Conservation (phyloP, 257 asterid species). For the Salvia rosmarinus region DNA sequence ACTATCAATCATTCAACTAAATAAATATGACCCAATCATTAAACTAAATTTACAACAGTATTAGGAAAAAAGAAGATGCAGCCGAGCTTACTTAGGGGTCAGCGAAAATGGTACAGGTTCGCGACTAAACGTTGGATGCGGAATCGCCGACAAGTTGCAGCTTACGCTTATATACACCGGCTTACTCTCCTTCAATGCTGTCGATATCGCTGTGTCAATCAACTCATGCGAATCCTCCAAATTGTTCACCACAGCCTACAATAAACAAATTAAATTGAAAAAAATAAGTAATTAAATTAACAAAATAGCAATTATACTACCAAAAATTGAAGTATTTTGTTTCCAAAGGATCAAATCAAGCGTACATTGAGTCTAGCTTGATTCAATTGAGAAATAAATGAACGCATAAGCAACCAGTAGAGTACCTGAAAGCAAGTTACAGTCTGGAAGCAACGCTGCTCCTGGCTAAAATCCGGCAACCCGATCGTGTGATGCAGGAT, state of each 20-base stretch:
- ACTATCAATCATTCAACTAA: background rate
- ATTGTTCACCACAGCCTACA: constrained; percentile 49
- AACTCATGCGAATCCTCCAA: constrained; percentile 48
- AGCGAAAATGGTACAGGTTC: constrained; percentile 46
- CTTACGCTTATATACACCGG: constrained; percentile 48
- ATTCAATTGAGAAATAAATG: background rate
- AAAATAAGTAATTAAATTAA: background rate
- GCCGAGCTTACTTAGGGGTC: constrained; percentile 38
- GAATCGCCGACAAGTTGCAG: constrained; percentile 48
- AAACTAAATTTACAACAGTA: too few species aligned
- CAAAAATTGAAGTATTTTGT: background rate
- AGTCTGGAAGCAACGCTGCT: constrained; percentile 48
- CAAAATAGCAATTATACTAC: background rate
- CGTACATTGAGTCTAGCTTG: too few species aligned
- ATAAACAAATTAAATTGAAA: background rate
- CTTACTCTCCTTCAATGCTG: constrained; percentile 50
- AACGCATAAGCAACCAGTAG: background rate
- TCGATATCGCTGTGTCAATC: constrained; percentile 47
- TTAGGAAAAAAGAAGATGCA: background rate
- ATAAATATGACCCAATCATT: background rate
- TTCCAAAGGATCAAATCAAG: background rate
- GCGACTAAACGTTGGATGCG: constrained; percentile 45
- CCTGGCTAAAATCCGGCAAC: constrained; percentile 50
- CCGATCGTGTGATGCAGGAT: constrained; percentile 51
- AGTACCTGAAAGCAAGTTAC: constrained; percentile 49